These are phyloP conservation scores for Fusarium ramigenum DNA, from an alignment of 2,329 filamentous ascomycete species.

Conservation along the genomic window DNA sequence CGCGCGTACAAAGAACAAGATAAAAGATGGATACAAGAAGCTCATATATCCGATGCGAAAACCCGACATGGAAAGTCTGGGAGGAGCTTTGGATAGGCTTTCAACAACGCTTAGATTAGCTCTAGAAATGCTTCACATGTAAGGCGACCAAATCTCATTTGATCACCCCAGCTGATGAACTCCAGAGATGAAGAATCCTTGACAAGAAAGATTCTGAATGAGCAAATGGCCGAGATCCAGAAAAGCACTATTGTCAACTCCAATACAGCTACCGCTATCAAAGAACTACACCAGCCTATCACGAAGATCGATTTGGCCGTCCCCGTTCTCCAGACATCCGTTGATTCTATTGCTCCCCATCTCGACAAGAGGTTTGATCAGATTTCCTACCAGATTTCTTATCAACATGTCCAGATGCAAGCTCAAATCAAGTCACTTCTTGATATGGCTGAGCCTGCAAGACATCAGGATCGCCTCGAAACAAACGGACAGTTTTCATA, in stretches of 20 bases:
- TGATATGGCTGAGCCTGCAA: accelerated
- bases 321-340: not conserved
- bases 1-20: not conserved
- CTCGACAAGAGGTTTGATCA: not conserved
- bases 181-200: accelerated
- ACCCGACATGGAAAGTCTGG: accelerated
- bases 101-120: not conserved
- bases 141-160: accelerated
- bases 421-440: not conserved
- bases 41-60: not conserved
- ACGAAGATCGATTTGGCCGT: not conserved
- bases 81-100: not conserved
- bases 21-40: not conserved
- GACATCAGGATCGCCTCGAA: not conserved
- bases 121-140: not conserved
- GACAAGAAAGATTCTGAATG: not conserved
- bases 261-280: accelerated
- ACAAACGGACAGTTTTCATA: accelerated
- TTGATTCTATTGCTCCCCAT: not conserved
- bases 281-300: accelerated
- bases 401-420: not conserved
- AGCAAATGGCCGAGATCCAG: not conserved
- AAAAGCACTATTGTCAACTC: not conserved
- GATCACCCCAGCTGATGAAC: accelerated
- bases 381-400: not conserved